A percentile compares a stretch with the other conserved stretches of the same genome.
These are phyloP conservation scores for Dentipellis sp. DNA, from an alignment of 768 basidiomycete species.

Conservation along the genomic window DNA sequence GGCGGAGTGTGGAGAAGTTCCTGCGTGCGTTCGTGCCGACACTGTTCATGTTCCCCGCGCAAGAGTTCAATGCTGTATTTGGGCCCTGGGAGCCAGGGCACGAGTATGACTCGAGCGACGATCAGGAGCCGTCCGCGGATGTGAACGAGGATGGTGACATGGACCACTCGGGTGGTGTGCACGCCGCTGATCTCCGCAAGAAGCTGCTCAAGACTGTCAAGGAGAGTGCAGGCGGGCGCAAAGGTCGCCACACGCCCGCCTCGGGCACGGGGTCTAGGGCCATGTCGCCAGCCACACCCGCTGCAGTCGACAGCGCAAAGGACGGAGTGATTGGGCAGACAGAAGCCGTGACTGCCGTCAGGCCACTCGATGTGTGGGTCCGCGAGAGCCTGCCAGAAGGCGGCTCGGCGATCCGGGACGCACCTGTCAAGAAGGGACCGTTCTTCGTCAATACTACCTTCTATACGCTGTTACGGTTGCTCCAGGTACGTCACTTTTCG, in stretches of 20 bases:
- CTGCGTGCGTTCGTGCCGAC: conserved; percentile 77
- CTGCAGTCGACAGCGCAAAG: neutral
- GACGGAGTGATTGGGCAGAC: neutral
- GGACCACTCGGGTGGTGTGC: conserved; percentile 15
- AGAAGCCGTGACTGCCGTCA: neutral
- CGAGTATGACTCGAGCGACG: conserved; percentile 23
- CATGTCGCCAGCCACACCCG: neutral
- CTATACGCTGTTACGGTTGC: conserved; percentile 78
- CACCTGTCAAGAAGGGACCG: conserved; percentile 30
- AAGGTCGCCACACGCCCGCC: neutral
- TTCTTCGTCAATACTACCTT: conserved; percentile 92
- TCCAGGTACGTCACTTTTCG: conserved; percentile 56
- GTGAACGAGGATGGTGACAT: conserved; percentile 17
- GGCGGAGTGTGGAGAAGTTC: conserved; percentile 77
- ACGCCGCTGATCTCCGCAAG: conserved; percentile 43
- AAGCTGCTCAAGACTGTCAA: conserved; percentile 68
- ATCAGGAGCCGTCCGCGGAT: conserved; percentile 11
- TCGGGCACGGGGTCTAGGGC: neutral
- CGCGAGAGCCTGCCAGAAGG: conserved; percentile 11
- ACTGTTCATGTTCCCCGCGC: conserved; percentile 61
- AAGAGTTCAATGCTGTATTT: conserved; percentile 58
- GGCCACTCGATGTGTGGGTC: conserved; percentile 6
- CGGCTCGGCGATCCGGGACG: conserved; percentile 15
- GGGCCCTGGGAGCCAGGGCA: conserved; percentile 44
- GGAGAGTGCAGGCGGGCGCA: conserved; percentile 5